Evolutionary conservation across 805 yeast species (phyloP).

Genomic region (Wickerhamiella azyma): DNA sequence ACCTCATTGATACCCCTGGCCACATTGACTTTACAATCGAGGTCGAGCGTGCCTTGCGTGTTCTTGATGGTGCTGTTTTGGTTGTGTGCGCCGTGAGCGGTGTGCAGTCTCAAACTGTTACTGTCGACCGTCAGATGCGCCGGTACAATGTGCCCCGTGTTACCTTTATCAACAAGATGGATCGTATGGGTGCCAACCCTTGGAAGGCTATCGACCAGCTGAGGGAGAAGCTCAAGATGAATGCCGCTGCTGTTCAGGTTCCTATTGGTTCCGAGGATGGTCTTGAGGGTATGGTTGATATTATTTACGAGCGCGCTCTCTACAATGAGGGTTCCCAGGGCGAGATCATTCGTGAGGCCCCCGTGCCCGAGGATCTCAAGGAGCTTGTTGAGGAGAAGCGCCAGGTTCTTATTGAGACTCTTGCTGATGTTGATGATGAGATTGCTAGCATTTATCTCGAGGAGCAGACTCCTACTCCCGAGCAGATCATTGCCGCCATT

Average conservation of each 20-base stretch:
- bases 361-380: conserved; percentile 65
- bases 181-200: conserved; percentile 98
- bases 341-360: conserved; percentile 50
- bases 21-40: conserved; percentile 98
- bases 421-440: conserved; percentile 97
- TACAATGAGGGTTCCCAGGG: conserved; percentile 89
- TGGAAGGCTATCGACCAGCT: conserved; percentile 89
- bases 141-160: conserved; percentile 94
- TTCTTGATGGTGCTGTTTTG: conserved; percentile 92
- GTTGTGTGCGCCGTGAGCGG: conserved; percentile 98
- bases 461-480: conserved; percentile 73
- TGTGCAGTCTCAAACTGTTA: conserved; percentile 96
- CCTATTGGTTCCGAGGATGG: conserved; percentile 91
- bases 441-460: conserved; percentile 87
- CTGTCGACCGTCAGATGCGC: conserved; percentile 98
- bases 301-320: conserved; percentile 73
- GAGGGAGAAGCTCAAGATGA: conserved; percentile 70
- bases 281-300: conserved; percentile 79
- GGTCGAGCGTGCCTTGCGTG: conserved; percentile 97
- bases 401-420: conserved; percentile 69
- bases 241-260: conserved; percentile 96
- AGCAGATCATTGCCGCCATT: conserved; percentile 77
- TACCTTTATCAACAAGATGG: conserved; percentile 96
- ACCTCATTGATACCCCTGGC: conserved; percentile 96
- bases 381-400: conserved; percentile 86